Conservation (phyloP, 352 stramenopile genomes). For the Phytophthora cryptogea region DNA sequence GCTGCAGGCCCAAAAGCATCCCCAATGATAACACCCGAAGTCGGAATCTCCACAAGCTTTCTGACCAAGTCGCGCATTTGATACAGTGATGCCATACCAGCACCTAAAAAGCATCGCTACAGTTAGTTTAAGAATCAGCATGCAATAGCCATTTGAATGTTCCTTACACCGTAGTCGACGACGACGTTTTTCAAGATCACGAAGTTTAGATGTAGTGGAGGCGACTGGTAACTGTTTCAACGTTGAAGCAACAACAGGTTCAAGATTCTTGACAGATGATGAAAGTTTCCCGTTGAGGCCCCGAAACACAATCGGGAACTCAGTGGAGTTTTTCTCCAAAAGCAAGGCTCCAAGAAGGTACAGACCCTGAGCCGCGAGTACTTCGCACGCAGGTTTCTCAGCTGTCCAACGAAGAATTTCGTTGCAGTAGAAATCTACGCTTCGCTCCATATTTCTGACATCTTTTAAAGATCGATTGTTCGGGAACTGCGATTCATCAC, state of each 20-base stretch:
- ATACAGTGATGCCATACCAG: conserved; percentile 42
- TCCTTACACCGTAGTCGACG: conserved; percentile 42
- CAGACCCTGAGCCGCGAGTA: conserved; percentile 49
- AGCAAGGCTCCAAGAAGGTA: conserved; percentile 49
- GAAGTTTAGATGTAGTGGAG: conserved; percentile 1
- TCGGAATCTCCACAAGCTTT: conserved; percentile 31
- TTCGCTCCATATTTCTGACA: conserved; percentile 59
- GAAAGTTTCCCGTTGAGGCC: conserved; percentile 49
- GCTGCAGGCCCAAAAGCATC: conserved; percentile 34
- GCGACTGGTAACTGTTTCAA: conserved; percentile 7
- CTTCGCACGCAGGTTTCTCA: conserved; percentile 26
- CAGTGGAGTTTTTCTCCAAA: conserved; percentile 48
- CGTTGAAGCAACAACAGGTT: conserved; percentile 1
- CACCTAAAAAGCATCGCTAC: conserved; percentile 26
- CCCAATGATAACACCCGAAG: conserved; percentile 11
- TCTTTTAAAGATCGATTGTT: conserved; percentile 18
- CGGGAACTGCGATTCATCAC: conserved; percentile 23
- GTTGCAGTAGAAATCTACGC: conserved; percentile 80
- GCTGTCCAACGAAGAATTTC: conserved; percentile 54
- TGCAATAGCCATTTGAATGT: neutral
- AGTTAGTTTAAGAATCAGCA: neutral
- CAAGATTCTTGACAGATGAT: conserved; percentile 24
- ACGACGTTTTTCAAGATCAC: conserved; percentile 10
- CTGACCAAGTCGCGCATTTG: conserved; percentile 51
- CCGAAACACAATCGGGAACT: conserved; percentile 58